Percentiles rank a stretch among this genome's conserved stretches.
Evolutionary conservation across 2,329 filamentous ascomycete species (phyloP).

Genomic region (Aspergillus proliferans): DNA sequence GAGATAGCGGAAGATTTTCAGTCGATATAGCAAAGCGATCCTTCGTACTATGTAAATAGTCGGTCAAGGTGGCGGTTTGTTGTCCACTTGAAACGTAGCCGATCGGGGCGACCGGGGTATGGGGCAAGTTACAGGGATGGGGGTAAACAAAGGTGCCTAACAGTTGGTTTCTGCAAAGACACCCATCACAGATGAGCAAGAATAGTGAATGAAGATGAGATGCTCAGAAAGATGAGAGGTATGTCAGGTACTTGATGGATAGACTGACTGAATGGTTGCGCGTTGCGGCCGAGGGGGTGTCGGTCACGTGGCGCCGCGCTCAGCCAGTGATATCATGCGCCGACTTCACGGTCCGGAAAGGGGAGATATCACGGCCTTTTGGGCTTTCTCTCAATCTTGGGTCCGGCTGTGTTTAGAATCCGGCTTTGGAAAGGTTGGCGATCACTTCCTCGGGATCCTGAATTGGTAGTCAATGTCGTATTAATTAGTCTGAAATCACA

Average conservation of each 20-base stretch:
- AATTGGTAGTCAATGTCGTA: constrained; percentile 18
- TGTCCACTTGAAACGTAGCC: constrained; percentile 22
- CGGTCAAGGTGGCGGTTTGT: constrained; percentile 6
- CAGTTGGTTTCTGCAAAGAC: constrained; percentile 3
- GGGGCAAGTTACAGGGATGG: constrained; percentile 10
- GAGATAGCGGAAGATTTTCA: too few species aligned
- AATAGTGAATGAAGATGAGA: constrained; percentile 10
- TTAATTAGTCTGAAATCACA: constrained; percentile 24
- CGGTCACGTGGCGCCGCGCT: constrained; percentile 31
- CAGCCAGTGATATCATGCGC: constrained; percentile 36
- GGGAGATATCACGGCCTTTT: constrained; percentile 2
- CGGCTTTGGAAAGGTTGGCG: constrained; percentile 20
- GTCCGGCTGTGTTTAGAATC: constrained; percentile 15
- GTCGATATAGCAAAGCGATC: too few species aligned
- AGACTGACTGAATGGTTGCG: constrained; percentile 12
- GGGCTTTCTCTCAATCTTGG: background rate
- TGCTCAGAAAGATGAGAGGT: constrained; percentile 5
- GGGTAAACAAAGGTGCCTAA: constrained; percentile 6
- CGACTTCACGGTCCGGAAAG: constrained; percentile 32
- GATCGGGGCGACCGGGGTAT: constrained; percentile 37
- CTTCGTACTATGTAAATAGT: background rate
- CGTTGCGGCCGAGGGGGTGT: constrained; percentile 18
- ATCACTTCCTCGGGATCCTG: constrained; percentile 26
- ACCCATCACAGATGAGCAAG: constrained; percentile 11
- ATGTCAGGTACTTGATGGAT: constrained; percentile 6